Evolutionary conservation across 805 yeast species (phyloP), one percentile per base, ranked within the genome.

Genomic region (Metschnikowia picachoensis): DNA sequence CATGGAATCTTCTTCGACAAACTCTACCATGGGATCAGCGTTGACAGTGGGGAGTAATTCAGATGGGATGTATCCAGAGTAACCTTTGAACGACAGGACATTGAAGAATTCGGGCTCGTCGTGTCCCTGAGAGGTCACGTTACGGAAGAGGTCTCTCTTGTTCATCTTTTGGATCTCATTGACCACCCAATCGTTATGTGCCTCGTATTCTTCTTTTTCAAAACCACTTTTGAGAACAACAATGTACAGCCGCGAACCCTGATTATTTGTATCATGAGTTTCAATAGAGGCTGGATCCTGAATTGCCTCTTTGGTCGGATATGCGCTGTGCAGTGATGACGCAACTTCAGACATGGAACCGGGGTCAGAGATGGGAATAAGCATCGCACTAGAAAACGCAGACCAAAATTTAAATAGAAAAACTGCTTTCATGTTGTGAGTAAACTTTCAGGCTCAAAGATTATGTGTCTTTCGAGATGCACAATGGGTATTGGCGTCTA

Each of bases 1-100:
- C 13, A 56, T 44, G 16, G 59, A 44, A 47, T 61, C 64, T 34
- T 54, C 53, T 50, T 61, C 66, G 10, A 61, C 43, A 33, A 60
- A 60, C 37, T 46, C 54, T 35, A 61, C 62, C 34, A 46, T 34
- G 1, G 52, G 52, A 45, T 51, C 46, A 15, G 36, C 30, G 17
- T 43, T 43, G 34, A 61, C 39, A 31, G 43, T 28, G 12, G 50
- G 44, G 35, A 61, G 40, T 32, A 59, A 29, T 8, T 40, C 48
- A 10, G 51, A 50, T 10, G 62, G 51, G 41, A 61, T 47, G 45
- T 48, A 54, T 15, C 61, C 65, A 4, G 46, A 33, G 45, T 55
- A 61, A 29, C 65, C 65, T 39, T 41, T 43, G 39, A 55, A 43
- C 10, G 50, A 31, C 37, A 39, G 49, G 29, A 55, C 38, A 27